These are phyloP conservation scores for Tolypocladium album DNA, from an alignment of 2,329 filamentous ascomycete species.

Conservation along the genomic window DNA sequence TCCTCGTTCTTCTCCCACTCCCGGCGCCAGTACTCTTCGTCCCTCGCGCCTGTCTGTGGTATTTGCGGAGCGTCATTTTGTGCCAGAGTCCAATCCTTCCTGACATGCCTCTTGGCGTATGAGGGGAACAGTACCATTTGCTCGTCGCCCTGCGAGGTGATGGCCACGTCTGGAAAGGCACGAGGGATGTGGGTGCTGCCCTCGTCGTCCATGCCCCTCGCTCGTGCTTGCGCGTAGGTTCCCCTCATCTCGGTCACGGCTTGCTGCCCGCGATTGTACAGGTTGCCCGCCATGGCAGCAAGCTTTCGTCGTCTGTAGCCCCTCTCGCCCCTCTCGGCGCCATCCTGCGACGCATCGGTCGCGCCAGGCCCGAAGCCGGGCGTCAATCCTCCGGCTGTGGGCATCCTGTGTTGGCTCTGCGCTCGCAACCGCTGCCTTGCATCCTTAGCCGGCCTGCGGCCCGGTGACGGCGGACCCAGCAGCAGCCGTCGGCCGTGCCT, in stretches of 20 bases:
- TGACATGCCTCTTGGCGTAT: constrained; percentile 69
- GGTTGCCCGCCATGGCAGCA: constrained; percentile 48
- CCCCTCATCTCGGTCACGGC: constrained; percentile 50
- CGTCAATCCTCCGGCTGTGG: constrained; percentile 10
- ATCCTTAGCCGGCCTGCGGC: constrained; percentile 15
- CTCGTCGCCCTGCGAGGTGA: constrained; percentile 69
- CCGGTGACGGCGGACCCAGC: constrained; percentile 23
- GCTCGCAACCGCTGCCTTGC: constrained; percentile 20
- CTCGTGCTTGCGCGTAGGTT: constrained; percentile 44
- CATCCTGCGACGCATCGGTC: constrained; percentile 14
- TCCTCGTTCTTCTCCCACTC: constrained; percentile 76
- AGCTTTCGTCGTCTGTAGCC: constrained; percentile 71
- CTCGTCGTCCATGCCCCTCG: constrained; percentile 18
- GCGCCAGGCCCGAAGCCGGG: constrained; percentile 16
- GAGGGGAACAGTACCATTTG: constrained; percentile 94
- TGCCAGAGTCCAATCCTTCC: constrained; percentile 25
- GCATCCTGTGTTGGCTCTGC: constrained; percentile 16
- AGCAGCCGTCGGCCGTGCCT: constrained; percentile 34
- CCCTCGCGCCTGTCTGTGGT: constrained; percentile 34
- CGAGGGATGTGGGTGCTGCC: constrained; percentile 48
- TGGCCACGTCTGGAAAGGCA: constrained; percentile 75
- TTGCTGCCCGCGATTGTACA: constrained; percentile 45
- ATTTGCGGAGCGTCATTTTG: constrained; percentile 15
- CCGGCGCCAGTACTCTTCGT: constrained; percentile 64
- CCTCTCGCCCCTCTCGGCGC: constrained; percentile 35